Evolutionary conservation across 495 filamentous ascomycete species (phyloP).

Genomic region (Daldinia bambusicola): DNA sequence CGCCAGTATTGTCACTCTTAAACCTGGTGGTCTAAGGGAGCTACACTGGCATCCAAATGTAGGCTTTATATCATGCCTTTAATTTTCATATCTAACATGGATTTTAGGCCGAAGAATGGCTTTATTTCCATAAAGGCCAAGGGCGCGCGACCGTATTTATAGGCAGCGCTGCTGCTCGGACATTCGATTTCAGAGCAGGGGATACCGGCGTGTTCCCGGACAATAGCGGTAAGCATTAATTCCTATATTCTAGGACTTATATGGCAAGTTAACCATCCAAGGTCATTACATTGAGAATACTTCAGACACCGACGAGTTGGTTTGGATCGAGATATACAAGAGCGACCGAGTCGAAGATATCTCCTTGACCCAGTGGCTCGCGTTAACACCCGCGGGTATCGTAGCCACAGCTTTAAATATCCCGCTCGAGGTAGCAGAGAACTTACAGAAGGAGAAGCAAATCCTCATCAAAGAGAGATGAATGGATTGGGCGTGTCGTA

Average conservation of each 20-base stretch:
- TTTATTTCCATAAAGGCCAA: conserved; percentile 70
- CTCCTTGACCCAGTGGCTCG: conserved; percentile 71
- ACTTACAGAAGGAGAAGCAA: conserved; percentile 73
- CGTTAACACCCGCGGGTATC: conserved; percentile 68
- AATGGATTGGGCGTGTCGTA: neutral
- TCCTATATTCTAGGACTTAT: neutral
- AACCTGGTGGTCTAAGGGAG: conserved; percentile 69
- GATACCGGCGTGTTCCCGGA: conserved; percentile 74
- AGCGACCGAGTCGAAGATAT: conserved; percentile 71
- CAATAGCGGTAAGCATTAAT: conserved; percentile 59
- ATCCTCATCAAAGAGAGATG: conserved; percentile 54
- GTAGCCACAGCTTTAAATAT: conserved; percentile 69
- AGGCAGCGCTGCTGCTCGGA: conserved; percentile 65
- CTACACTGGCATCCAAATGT: conserved; percentile 77
- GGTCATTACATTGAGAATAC: conserved; percentile 74
- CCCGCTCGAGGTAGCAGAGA: conserved; percentile 63
- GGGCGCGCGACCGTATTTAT: conserved; percentile 71
- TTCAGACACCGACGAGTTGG: conserved; percentile 66
- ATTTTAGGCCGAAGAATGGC: conserved; percentile 69
- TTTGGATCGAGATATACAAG: conserved; percentile 75
- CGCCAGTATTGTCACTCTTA: conserved; percentile 66
- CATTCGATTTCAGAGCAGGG: conserved; percentile 71
- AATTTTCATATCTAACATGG: conserved; percentile 19
- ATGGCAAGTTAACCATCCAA: conserved; percentile 13
- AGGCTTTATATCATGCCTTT: conserved; percentile 32